A percentile compares a stretch with the other conserved stretches of the same genome.
These are phyloP conservation scores for Mycena metata DNA, from an alignment of 768 basidiomycete species.

Conservation along the genomic window DNA sequence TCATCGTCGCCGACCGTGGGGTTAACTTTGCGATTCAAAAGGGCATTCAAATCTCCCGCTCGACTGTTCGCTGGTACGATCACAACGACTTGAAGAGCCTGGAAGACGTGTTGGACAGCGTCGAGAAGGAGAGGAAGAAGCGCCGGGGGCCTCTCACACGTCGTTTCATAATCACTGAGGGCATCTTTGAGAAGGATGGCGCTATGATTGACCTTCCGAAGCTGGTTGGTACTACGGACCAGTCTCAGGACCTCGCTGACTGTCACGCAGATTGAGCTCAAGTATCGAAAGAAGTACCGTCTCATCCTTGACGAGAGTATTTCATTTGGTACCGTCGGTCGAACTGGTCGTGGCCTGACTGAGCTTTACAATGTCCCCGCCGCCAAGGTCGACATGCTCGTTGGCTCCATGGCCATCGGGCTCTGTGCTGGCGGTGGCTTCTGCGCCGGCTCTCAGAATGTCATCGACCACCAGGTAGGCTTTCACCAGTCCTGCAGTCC, in stretches of 20 bases:
- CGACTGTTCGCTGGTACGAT: constrained; percentile 94
- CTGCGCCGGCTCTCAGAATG: constrained; percentile 88
- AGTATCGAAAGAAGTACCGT: constrained; percentile 95
- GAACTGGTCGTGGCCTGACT: constrained; percentile 94
- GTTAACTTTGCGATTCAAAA: constrained; percentile 97
- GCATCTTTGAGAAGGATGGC: constrained; percentile 96
- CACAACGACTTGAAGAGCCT: constrained; percentile 95
- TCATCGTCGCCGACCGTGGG: constrained; percentile 98
- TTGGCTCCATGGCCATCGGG: constrained; percentile 89
- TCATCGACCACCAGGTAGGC: constrained; percentile 86
- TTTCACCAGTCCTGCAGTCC: background rate
- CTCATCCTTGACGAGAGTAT: constrained; percentile 94
- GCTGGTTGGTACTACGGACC: constrained; percentile 68
- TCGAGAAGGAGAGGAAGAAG: constrained; percentile 92
- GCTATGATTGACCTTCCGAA: constrained; percentile 93
- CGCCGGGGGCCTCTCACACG: constrained; percentile 85
- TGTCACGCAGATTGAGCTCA: constrained; percentile 84
- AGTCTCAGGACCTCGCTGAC: constrained; percentile 3
- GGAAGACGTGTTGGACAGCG: constrained; percentile 85
- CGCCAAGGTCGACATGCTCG: constrained; percentile 92
- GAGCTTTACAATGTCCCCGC: constrained; percentile 96
- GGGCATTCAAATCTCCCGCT: constrained; percentile 95
- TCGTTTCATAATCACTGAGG: constrained; percentile 96
- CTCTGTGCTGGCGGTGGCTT: constrained; percentile 92
- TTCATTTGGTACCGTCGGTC: constrained; percentile 93